Evolutionary conservation across 1,139 yeast species (phyloP), one percentile per base, ranked within the genome.

Genomic region (Schizosaccharomyces versatilis): DNA sequence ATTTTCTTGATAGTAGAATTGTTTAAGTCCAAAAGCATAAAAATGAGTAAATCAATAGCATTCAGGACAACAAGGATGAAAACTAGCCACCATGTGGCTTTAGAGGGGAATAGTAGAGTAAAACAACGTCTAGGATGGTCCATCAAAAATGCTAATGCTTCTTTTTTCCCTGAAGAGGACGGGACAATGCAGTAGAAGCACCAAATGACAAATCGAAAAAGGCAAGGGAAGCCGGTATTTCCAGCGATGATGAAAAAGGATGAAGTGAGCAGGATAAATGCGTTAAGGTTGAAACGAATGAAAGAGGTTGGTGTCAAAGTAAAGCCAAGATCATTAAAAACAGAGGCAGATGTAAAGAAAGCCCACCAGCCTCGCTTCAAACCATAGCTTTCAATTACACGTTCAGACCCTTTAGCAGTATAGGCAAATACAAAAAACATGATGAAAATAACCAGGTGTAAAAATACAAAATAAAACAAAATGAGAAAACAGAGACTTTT

Each of bases 111-210:
- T 55, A 93, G 70, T 58, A 90, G 70, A 1, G 97, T 88, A 65
- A 90, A 90, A 66, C 98, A 90, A 63, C 99, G 82, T 63, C 99
- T 79, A 1, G 99, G 99, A 65, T 90, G 98, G 62, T 88, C 97
- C 53, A 90, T 71, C 56, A 90, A 68, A 62, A 93, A 90, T 1
- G 86, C 93, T 32, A 88, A 69, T 7, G 94, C 82, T 64, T 90
- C 97, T 39, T 66, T 67, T 38, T 64, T 60, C 14, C 65, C 65
- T 2, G 71, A 57, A 44, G 47, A 41, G 9, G 47, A 19, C 9
- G 59, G 59, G 49, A 54, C 52, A 7, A 56, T 6, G 12, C 42
- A 47, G 52, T 51, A 56, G 12, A 51, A 24, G 10, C 44, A 19
- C 58, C 58, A 56, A 38, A 56, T 56, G 54, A 53, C 52, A 38